These are phyloP conservation scores for Galerina sulciceps DNA, from an alignment of 768 basidiomycete genomes.

Conservation along the genomic window DNA sequence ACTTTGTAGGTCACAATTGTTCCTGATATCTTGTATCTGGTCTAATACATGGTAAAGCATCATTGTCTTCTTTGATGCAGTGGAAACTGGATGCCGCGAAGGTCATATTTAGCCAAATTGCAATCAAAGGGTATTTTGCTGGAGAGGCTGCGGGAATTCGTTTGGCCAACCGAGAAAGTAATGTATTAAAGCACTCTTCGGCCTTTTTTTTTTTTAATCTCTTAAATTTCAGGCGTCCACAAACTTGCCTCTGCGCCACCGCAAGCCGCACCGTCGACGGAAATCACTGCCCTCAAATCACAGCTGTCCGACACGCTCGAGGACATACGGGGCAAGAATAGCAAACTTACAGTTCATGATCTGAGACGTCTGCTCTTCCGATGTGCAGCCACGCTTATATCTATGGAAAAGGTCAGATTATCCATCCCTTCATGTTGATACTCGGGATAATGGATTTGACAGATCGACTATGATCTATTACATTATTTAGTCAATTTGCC, in stretches of 20 bases:
- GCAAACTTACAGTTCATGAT: slow-evolving; percentile 78
- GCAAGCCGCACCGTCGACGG: slow-evolving; percentile 56
- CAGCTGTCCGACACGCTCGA: slow-evolving; percentile 70
- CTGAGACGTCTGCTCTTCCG: slow-evolving; percentile 86
- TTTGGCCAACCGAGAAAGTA: slow-evolving; percentile 69
- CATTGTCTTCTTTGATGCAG: slow-evolving; percentile 54
- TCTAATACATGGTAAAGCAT: slow-evolving; percentile 41
- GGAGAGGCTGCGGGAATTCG: slow-evolving; percentile 87
- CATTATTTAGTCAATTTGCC: slow-evolving; percentile 88
- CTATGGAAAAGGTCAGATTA: slow-evolving; percentile 57
- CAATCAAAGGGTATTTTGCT: slow-evolving; percentile 87
- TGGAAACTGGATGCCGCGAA: slow-evolving; percentile 86
- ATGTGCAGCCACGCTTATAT: slow-evolving; percentile 81
- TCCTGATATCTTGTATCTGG: neutral
- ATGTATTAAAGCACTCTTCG: slow-evolving; percentile 18
- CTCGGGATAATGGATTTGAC: neutral
- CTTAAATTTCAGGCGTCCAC: slow-evolving; percentile 47
- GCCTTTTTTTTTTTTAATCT: neutral
- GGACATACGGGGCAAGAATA: slow-evolving; percentile 74
- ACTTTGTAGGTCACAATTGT: slow-evolving; percentile 54
- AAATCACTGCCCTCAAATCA: slow-evolving; percentile 67
- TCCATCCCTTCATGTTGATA: neutral
- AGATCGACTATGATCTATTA: slow-evolving; percentile 87
- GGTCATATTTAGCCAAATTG: slow-evolving; percentile 81
- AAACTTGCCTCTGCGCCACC: slow-evolving; percentile 67